Base-by-base conservation (phyloP, 352 stramenopile genomes). In the Pythium monospermum region DNA sequence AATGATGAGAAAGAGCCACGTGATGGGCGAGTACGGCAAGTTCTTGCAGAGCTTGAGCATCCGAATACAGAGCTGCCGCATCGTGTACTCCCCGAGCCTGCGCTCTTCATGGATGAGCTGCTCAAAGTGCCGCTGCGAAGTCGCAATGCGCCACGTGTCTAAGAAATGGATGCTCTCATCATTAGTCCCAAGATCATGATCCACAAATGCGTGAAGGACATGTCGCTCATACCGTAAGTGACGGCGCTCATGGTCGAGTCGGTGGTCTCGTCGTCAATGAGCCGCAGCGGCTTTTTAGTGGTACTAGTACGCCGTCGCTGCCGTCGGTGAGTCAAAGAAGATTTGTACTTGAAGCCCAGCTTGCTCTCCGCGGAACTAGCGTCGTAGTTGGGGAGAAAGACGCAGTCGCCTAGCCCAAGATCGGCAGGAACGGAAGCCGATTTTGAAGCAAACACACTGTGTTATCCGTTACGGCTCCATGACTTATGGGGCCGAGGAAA, bases 11-110 rank as follows among this genome's bases (percentile, higher is more conserved):
- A 84, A 93, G 18, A 90, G 61, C 82, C 82, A 93, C 46, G 76
- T 93, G 23, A 89, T 78, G 1, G 77, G 83, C 26, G 83, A 93
- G 40, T 90, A 83, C 19, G 83, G 80, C n/a, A 93, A 40, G 46
- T 86, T 80, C 49, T 84, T 85, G 62, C 77, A 91, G 38, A 91
- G 37, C 26, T 63, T 60, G 11, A 88, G 71, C 32, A 71, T 83
- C 4, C 61, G 61, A 18, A 87, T 64, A 28, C 76, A 88, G 8
- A 88, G 55, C 38, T 80, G 66, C 3, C 76, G 73, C 32, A 81
- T 43, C 21, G 68, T 80, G 51, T 75, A 68, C 45, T 64, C 62
- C 6, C 69, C 61, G 22, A 87, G 38, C 25, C 71, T 72, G 25
- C 69, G 60, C 35, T 86, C 66, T 42, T 72, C 69, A 46, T 74